These are phyloP conservation scores for Nepenthes alata DNA, from an alignment of 179 eudicot genomes.

Conservation along the genomic window DNA sequence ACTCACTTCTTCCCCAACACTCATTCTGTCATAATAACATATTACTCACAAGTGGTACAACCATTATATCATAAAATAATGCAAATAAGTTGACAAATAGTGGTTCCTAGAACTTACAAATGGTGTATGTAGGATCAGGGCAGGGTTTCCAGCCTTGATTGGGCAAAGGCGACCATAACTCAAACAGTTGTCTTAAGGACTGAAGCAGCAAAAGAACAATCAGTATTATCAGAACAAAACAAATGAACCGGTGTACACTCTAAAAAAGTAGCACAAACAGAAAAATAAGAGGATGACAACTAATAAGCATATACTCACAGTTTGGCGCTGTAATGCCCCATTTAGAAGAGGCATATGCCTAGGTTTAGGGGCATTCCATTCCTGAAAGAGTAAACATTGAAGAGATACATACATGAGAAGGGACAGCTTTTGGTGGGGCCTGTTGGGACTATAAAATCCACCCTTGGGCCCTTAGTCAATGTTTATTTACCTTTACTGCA, in stretches of 20 bases:
- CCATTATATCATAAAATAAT: no score
- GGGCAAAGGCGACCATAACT: constrained; percentile 69
- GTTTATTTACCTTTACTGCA: no score
- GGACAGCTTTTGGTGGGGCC: background rate
- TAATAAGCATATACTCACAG: constrained; percentile 48
- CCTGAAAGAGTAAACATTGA: constrained; percentile 30
- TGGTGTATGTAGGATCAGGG: constrained; percentile 15
- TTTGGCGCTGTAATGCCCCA: constrained; percentile 51
- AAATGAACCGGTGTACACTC: background rate
- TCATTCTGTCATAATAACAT: no score
- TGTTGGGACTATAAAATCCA: background rate
- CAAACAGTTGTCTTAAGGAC: constrained; percentile 49
- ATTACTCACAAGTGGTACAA: no score
- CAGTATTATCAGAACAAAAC: background rate
- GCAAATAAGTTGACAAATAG: background rate
- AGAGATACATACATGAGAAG: background rate
- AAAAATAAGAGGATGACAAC: background rate
- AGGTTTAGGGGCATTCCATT: constrained; percentile 73
- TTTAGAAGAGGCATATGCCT: constrained; percentile 52
- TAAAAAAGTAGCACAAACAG: background rate
- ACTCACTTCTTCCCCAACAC: no score
- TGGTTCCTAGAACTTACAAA: constrained; percentile 34
- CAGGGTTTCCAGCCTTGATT: constrained; percentile 76
- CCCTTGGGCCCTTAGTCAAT: background rate
- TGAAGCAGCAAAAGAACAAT: constrained; percentile 13